Percentiles rank a stretch among this genome's conserved stretches.
These are phyloP conservation scores for Aureobasidium sp. DNA, from an alignment of 2,329 filamentous ascomycete species.

Conservation along the genomic window DNA sequence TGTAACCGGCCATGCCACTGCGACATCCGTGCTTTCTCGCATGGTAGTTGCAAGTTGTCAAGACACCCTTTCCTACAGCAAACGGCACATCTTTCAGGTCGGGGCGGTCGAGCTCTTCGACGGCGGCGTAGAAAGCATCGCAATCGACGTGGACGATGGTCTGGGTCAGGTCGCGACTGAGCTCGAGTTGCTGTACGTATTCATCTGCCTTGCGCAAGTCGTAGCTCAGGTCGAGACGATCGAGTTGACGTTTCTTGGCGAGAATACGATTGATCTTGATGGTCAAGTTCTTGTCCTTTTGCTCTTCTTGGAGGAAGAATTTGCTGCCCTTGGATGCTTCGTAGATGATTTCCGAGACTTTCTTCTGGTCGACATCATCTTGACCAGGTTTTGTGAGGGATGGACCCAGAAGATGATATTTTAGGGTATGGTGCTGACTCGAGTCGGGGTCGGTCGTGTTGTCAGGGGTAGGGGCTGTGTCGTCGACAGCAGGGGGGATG, in stretches of 20 bases:
- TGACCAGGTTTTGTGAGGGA: constrained; percentile 92
- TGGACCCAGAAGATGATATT: constrained; percentile 83
- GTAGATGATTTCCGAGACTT: constrained; percentile 95
- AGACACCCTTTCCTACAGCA: constrained; percentile 71
- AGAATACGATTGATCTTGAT: constrained; percentile 78
- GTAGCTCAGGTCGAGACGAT: constrained; percentile 64
- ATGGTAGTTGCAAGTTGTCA: constrained; percentile 77
- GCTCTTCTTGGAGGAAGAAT: constrained; percentile 88
- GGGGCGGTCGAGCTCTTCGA: constrained; percentile 68
- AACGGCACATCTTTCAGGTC: constrained; percentile 84
- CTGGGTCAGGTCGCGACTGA: constrained; percentile 73
- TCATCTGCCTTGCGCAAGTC: constrained; percentile 74
- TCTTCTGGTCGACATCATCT: constrained; percentile 84
- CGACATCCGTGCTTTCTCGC: constrained; percentile 85
- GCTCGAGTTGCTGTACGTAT: constrained; percentile 71
- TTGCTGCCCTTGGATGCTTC: constrained; percentile 94
- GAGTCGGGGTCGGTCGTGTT: constrained; percentile 16
- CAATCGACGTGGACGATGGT: constrained; percentile 88
- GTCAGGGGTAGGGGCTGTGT: neutral
- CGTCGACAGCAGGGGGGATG: neutral
- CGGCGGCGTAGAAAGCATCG: constrained; percentile 94
- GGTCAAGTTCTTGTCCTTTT: constrained; percentile 72
- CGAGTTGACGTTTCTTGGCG: constrained; percentile 65
- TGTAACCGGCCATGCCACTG: constrained; percentile 93
- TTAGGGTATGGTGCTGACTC: constrained; percentile 59